These are phyloP conservation scores for Penstemon barbatus DNA, from an alignment of 257 asterid genomes.

Conservation along the genomic window DNA sequence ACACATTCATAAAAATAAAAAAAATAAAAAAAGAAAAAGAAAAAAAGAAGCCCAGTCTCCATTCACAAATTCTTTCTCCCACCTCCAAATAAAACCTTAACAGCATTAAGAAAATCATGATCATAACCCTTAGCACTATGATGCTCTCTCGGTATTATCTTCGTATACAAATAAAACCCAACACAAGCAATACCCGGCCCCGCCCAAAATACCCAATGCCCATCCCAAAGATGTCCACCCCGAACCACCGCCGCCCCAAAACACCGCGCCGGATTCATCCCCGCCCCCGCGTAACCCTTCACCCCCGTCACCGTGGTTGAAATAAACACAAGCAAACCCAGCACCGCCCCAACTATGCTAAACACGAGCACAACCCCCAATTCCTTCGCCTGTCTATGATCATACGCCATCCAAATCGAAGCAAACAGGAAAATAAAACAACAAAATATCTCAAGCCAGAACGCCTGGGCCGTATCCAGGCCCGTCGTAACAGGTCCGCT, in stretches of 20 bases:
- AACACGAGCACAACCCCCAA: slow-evolving; percentile 50
- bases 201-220: slow-evolving; percentile 81
- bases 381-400: slow-evolving; percentile 54
- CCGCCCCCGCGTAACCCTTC: slow-evolving; percentile 73
- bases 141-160: slow-evolving; percentile 67
- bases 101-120: slow-evolving; percentile 51
- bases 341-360: slow-evolving; percentile 48
- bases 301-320: slow-evolving; percentile 55
- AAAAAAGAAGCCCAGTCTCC: too few relatives aligned
- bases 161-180: slow-evolving; percentile 57
- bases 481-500: slow-evolving; percentile 49
- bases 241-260: slow-evolving; percentile 70
- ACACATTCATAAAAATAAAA: too few relatives aligned
- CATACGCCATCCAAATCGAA: slow-evolving; percentile 81
- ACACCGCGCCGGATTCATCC: slow-evolving; percentile 81
- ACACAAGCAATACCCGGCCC: slow-evolving; percentile 64
- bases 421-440: slow-evolving; percentile 60
- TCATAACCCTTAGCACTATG: slow-evolving; percentile 52
- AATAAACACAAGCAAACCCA: slow-evolving; percentile 63
- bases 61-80: too few relatives aligned
- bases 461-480: slow-evolving; percentile 53
- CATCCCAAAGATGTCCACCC: slow-evolving; percentile 77
- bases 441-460: slow-evolving; percentile 69
- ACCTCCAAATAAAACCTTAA: slow-evolving; percentile 38
- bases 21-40: too few relatives aligned